Conservation (phyloP, 345 rosid genomes). For the thale cress (Arabidopsis thaliana) region DNA sequence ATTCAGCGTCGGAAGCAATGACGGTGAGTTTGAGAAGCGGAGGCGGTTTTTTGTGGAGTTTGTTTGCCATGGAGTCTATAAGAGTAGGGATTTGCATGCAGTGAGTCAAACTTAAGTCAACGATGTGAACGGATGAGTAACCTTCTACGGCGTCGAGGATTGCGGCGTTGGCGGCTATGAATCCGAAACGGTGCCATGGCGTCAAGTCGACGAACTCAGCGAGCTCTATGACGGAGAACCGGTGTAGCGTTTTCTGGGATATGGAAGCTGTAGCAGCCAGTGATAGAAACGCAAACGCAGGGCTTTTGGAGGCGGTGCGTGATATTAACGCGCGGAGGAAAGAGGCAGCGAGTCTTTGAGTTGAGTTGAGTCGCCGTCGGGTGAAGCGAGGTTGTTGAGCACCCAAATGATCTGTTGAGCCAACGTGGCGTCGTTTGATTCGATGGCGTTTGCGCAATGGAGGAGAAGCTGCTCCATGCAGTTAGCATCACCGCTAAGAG, state of each 20-base stretch:
- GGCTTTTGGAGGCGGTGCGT: slow-evolving; percentile 70
- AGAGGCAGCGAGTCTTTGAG: slow-evolving; percentile 73
- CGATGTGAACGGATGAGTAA: slow-evolving; percentile 70
- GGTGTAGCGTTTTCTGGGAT: slow-evolving; percentile 49
- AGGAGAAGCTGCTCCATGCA: slow-evolving; percentile 90
- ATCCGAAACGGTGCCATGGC: slow-evolving; percentile 97
- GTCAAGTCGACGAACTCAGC: slow-evolving; percentile 87
- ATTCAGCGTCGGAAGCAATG: slow-evolving; percentile 45
- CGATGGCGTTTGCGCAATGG: slow-evolving; percentile 91
- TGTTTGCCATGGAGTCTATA: slow-evolving; percentile 68
- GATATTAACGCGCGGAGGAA: slow-evolving; percentile 79
- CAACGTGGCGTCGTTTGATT: slow-evolving; percentile 75
- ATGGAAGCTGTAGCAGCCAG: slow-evolving; percentile 34
- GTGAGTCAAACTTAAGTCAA: slow-evolving; percentile 81
- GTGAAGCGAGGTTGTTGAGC: slow-evolving; percentile 81
- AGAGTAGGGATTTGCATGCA: slow-evolving; percentile 99
- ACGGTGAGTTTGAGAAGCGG: slow-evolving; percentile 80
- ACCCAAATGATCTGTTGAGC: slow-evolving; percentile 94
- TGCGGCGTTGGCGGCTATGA: slow-evolving; percentile 84
- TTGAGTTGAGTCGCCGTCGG: slow-evolving; percentile 91
- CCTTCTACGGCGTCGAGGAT: slow-evolving; percentile 81
- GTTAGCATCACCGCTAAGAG: slow-evolving; percentile 66
- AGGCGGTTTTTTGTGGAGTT: slow-evolving; percentile 52
- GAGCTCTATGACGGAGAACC: slow-evolving; percentile 78
- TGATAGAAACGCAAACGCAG: slow-evolving; percentile 50